phyloP scores from a whole-genome alignment of 805 yeast species.

The Metschnikowia baotianmanensis region DNA sequence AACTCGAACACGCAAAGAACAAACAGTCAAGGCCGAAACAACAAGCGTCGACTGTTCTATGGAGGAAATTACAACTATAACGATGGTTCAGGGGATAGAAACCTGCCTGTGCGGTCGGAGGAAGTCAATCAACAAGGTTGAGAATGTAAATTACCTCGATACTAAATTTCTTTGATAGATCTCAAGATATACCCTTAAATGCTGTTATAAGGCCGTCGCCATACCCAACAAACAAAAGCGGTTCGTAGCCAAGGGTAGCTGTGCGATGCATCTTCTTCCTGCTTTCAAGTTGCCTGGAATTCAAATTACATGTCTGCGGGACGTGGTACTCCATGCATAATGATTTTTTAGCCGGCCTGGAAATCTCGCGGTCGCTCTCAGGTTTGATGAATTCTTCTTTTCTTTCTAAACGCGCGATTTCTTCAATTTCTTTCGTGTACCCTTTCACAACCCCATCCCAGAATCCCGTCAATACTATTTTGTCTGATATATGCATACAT shows the following conservation, averaged over 20 bases:
- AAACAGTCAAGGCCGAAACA: conserved; percentile 13
- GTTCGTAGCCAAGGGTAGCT: conserved; percentile 11
- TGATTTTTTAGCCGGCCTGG: conserved; percentile 15
- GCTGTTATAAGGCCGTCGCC: conserved; percentile 54
- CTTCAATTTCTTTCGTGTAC: conserved; percentile 8
- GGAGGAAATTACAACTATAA: conserved; percentile 24
- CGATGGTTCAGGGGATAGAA: conserved; percentile 5
- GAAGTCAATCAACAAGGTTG: conserved; percentile 1
- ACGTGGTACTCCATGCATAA: conserved; percentile 12
- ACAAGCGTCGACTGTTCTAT: conserved; percentile 34
- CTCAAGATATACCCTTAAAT: conserved; percentile 4
- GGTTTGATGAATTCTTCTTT: conserved; percentile 16
- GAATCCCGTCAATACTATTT: conserved; percentile 35
- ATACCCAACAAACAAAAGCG: conserved; percentile 48
- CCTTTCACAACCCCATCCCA: conserved; percentile 51
- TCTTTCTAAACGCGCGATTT: conserved; percentile 10
- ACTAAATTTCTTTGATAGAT: conserved; percentile 1
- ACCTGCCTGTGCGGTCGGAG: neutral
- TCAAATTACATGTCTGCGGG: neutral
- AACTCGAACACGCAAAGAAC: conserved; percentile 6
- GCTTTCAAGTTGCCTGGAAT: neutral
- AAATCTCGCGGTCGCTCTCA: conserved; percentile 4
- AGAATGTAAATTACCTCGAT: neutral
- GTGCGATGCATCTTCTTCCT: conserved; percentile 11
- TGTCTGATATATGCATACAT: conserved; percentile 14